phyloP scores from a whole-genome alignment of 352 stramenopile species.

The Aphanomyces euteiches region DNA sequence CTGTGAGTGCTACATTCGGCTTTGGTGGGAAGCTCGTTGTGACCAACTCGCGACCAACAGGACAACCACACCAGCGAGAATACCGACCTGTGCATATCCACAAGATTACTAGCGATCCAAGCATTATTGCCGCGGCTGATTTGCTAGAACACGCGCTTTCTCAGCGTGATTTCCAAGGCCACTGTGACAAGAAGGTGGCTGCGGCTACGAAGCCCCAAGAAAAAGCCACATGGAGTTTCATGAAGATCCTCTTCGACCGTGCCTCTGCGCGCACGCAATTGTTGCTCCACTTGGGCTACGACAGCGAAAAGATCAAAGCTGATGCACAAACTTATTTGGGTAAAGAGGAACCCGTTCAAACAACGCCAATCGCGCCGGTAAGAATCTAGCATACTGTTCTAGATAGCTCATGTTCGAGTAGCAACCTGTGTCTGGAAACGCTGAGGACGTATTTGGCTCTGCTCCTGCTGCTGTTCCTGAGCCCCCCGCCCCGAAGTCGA shows the following conservation, averaged over 20 bases:
- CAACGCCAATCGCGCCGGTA: neutral
- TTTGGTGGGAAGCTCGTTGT: conserved; percentile 95
- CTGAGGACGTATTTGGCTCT: conserved; percentile 39
- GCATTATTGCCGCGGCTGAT: conserved; percentile 83
- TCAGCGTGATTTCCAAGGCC: conserved; percentile 87
- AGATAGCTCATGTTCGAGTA: neutral
- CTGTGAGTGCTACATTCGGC: conserved; percentile 90
- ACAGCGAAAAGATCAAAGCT: conserved; percentile 89
- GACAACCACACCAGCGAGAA: neutral
- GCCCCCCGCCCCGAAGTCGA: conserved; percentile 37
- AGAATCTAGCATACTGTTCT: neutral
- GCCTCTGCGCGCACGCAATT: conserved; percentile 93
- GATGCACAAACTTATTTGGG: conserved; percentile 78
- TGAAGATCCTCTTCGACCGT: conserved; percentile 91
- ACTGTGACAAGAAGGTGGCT: conserved; percentile 89
- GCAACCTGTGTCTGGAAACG: conserved; percentile 43
- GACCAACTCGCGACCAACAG: conserved; percentile 41
- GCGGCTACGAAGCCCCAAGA: conserved; percentile 56
- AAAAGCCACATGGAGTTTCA: conserved; percentile 86
- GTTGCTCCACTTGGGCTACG: conserved; percentile 92
- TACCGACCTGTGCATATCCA: conserved; percentile 74
- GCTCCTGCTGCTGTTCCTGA: conserved; percentile 25
- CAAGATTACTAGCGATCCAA: conserved; percentile 68
- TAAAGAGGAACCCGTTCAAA: conserved; percentile 37
- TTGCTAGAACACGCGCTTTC: conserved; percentile 88